Evolutionary conservation across 2,329 filamentous ascomycete genomes (phyloP).

Genomic region (Fonsecaea pugnacius): DNA sequence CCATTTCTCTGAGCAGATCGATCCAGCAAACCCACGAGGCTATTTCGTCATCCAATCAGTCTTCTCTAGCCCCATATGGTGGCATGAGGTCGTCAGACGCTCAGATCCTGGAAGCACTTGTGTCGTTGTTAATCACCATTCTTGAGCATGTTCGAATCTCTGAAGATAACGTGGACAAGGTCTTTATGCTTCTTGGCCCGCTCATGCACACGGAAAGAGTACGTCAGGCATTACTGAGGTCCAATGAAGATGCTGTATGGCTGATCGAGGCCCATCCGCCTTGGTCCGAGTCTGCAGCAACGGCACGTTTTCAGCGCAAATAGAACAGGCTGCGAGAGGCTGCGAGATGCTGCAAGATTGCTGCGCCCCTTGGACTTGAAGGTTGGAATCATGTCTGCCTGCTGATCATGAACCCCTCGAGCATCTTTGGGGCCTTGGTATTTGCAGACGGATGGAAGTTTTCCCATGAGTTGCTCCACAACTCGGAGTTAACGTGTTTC

Average conservation of each 20-base stretch:
- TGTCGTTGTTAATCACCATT: constrained; percentile 45
- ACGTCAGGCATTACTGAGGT: constrained; percentile 24
- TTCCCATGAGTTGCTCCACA: not conserved
- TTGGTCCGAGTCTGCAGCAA: not conserved
- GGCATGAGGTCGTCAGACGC: constrained; percentile 17
- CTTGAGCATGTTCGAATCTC: constrained; percentile 48
- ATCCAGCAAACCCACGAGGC: not conserved
- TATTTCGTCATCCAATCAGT: not conserved
- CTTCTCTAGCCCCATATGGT: constrained; percentile 5
- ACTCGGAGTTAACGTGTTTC: constrained; percentile 8
- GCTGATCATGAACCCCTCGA: not conserved
- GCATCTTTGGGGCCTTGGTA: not conserved
- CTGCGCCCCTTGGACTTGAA: not conserved
- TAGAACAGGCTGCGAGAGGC: not conserved
- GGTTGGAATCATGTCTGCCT: not conserved
- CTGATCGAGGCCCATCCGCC: constrained; percentile 15
- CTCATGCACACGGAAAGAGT: constrained; percentile 19
- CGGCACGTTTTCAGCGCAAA: not conserved
- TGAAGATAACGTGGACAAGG: constrained; percentile 46
- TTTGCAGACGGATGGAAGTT: not conserved
- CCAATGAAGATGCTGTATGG: constrained; percentile 37
- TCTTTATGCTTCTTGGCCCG: constrained; percentile 45
- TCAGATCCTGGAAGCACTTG: constrained; percentile 31
- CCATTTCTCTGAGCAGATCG: not conserved
- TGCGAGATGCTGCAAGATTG: not conserved